Conservation (phyloP, 2,329 filamentous ascomycete genomes). For the Juglanconis oblonga region DNA sequence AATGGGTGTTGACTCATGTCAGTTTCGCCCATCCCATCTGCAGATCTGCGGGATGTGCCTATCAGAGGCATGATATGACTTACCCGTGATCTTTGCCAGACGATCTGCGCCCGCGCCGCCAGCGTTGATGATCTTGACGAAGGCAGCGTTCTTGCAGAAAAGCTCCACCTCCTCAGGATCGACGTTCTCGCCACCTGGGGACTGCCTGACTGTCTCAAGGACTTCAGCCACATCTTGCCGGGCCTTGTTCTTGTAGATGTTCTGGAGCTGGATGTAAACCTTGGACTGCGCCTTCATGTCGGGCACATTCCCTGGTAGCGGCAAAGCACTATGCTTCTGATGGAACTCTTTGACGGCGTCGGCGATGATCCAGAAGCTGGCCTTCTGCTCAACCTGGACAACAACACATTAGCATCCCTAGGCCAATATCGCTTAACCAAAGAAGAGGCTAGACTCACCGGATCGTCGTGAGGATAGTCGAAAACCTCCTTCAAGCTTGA, state of each 20-base stretch:
- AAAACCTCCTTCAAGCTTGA: constrained; percentile 76
- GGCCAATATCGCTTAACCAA: neutral
- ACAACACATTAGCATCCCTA: constrained; percentile 17
- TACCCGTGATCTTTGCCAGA: constrained; percentile 54
- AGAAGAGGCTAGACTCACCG: constrained; percentile 49
- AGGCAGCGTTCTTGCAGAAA: constrained; percentile 93
- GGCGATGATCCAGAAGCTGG: constrained; percentile 86
- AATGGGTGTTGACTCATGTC: constrained; percentile 25
- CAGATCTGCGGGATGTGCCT: neutral
- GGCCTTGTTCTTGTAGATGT: constrained; percentile 88
- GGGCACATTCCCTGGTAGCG: constrained; percentile 81
- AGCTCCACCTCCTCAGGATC: constrained; percentile 75
- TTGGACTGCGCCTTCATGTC: constrained; percentile 96
- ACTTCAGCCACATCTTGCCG: constrained; percentile 76
- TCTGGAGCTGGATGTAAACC: constrained; percentile 87
- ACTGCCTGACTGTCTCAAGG: constrained; percentile 56
- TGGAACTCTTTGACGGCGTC: constrained; percentile 77
- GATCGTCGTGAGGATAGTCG: constrained; percentile 51
- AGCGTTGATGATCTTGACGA: constrained; percentile 80
- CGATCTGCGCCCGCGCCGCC: constrained; percentile 40
- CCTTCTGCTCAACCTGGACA: constrained; percentile 39
- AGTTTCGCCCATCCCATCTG: neutral
- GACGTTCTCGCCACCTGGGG: constrained; percentile 50
- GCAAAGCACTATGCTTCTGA: constrained; percentile 67
- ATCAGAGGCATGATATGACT: constrained; percentile 25